Evolutionary conservation across 768 basidiomycete genomes (phyloP), one percentile per base, ranked within the genome.

Genomic region (Tricholoma hemisulphureum): DNA sequence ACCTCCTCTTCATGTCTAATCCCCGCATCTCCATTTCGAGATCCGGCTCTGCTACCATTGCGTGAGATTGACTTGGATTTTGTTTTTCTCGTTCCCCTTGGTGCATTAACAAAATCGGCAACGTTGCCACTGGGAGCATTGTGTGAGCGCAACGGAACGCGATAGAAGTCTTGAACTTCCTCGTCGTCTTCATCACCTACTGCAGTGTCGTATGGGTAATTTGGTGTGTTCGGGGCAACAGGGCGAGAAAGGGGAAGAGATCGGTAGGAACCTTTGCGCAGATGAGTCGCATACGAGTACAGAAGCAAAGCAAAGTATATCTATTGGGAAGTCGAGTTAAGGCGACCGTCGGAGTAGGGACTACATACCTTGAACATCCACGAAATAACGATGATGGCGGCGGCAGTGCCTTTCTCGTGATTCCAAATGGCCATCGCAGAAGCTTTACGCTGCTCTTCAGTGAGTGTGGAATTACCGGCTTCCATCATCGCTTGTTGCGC

Each of bases 221-320:
- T 63, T 69, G 57, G 55, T 71, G 31, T 59, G 71, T 55, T 54
- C 67, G 55, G 28, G 55, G 73, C 68, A 57, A 72, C 72, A 56
- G 79, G 72, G 51, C 82, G 82, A 16, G 78, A 77, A 52, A 79
- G 75, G 11, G 91, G 87, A 43, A 99, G 85, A 13, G 87, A 77
- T 61, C 91, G 89, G 68, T 95, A 98, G 21, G 92, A 90, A 46
- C 94, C 92, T 65, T 89, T 89, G 45, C 95, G 91, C 53, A 98
- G 87, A 71, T 98, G 97, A 2, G 84, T 78, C 3, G 94, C 95
- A 71, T 91, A 98, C 13, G 96, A 98, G 73, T 98, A 99, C 28
- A 98, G 76, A 56, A 95, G 73, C 39, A 90, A 74, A 43, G 89
- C 88, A 72, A 99, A 95, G 77, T 97, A 99, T 56, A 96, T 79